Evolutionary conservation across 768 basidiomycete genomes (phyloP), one percentile per base, ranked within the genome.

Genomic region (Pluteus cervinus): DNA sequence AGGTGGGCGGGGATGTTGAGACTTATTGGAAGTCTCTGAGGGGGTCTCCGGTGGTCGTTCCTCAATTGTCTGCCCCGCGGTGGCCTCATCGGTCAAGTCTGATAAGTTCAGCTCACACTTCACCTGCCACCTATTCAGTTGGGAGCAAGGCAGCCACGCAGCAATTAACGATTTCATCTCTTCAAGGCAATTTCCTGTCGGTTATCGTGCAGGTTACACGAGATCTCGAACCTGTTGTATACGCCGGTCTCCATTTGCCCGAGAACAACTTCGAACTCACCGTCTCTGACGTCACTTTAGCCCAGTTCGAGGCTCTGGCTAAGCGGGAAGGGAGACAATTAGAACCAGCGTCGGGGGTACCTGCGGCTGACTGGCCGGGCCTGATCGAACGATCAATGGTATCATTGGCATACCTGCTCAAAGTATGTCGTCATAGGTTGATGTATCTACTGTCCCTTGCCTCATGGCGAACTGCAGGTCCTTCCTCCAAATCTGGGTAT

Each of bases 11-110:
- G 17, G 81, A 87, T 36, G 76, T 98, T 20, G 93, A 98, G 63
- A 99, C 94, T 0, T 99, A 99, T 58, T 99, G 96, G 96, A 98
- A 97, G 63, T 93, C 92, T 2, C 78, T 82, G 14, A n/a, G n/a
- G n/a, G 67, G 66, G 21, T 61, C 64, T 30, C 58, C 71, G 12
- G 67, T 74, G 3, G 64, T 65, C 14, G 67, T 75, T 10, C 55
- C 68, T 23, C 60, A 54, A 46, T 63, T 58, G 46, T 62, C 53
- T 30, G 58, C 56, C 37, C 59, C 66, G 29, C 62, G 60, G 17
- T 56, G 58, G 43, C 55, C 60, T 25, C 67, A 65, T 31, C 62
- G 65, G 29, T 69, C 69, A 3, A 66, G 58, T 39, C 57, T 63
- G 36, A 63, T 68, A 37, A 70, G 75, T 43, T 81, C 81, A 5